Evolutionary conservation across 805 yeast species (phyloP).

Genomic region (Kregervanrija pseudodelftensis): DNA sequence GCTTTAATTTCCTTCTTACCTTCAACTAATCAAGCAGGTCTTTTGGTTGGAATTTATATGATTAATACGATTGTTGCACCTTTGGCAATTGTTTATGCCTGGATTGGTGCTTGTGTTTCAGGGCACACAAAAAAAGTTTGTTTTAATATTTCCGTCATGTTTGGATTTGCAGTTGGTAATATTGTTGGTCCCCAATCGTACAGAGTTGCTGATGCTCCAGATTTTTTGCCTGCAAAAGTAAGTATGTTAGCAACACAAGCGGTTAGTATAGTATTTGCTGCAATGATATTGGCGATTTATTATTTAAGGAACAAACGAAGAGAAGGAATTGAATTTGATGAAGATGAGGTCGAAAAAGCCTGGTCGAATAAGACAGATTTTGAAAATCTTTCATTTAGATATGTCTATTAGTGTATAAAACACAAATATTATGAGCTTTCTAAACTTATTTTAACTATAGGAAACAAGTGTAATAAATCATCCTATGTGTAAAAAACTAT

Average conservation of each 20-base stretch:
- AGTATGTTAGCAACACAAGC: conserved; percentile 46
- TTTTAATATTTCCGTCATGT: conserved; percentile 48
- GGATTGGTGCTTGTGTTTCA: conserved; percentile 58
- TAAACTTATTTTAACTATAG: too few species aligned
- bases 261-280: conserved; percentile 35
- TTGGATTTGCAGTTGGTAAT: conserved; percentile 49
- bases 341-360: too few species aligned
- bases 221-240: conserved; percentile 50
- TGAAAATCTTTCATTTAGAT: too few species aligned
- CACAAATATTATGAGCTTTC: too few species aligned
- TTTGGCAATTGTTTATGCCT: conserved; percentile 47
- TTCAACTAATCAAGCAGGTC: conserved; percentile 21
- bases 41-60: conserved; percentile 20
- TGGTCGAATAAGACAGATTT: too few species aligned
- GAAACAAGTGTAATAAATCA: too few species aligned
- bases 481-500: too few species aligned
- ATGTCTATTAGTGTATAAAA: too few species aligned
- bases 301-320: conserved; percentile 5
- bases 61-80: conserved; percentile 21
- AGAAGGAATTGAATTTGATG: too few species aligned
- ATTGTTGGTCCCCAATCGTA: conserved; percentile 59
- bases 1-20: conserved; percentile 29
- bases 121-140: conserved; percentile 53
- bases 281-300: conserved; percentile 35
- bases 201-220: conserved; percentile 43